Base-by-base conservation (phyloP, 2,329 filamentous ascomycete genomes). In the Colletotrichum euphorbiae region DNA sequence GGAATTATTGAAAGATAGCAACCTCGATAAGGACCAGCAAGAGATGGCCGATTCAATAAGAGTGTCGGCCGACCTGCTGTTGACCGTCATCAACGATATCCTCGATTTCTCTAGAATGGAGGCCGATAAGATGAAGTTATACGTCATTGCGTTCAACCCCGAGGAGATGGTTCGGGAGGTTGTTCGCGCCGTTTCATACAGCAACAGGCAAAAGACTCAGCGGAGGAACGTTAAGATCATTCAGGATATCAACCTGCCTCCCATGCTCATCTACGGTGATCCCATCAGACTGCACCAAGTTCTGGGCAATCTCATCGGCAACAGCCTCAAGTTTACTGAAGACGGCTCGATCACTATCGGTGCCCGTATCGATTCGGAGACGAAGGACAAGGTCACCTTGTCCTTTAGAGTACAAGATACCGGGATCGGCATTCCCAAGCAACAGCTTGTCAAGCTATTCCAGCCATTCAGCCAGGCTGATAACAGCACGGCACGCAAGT, bases 31-130 rank as follows among this genome's bases (percentile, higher is more conserved):
- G 67, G 93, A 97, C 70, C 93, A 97, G 77, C 85, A 90, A 36
- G 93, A 97, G 72, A 96, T 94, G 84, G 92, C 93, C 4, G 93
- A 97, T 75, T 95, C 93, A 15, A 96, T 97, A 62, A 89, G 93
- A 56, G 87, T 94, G 36, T 97, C 93, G 55, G 93, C 93, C 0
- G 94, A 98, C 75, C 89, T 96, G 15, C 81, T 98, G 13, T 83
- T 98, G 28, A 96, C 94, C 0, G 93, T 98, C 54, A 98, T 98
- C 80, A 98, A 98, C 75, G 95, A 98, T 75, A 97, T 98, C 60
- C 84, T 98, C 4, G 95, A 98, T 79, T 97, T 97, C 76, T 97
- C 94, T 31, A 97, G 97, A 78, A 93, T 96, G 82, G 93, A 97
- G 77, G 93, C 92, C 3, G 93, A 94, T 73, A 91, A 93, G 77